phyloP scores from a whole-genome alignment of 2,329 filamentous ascomycete genomes.

The Pyrenophora teres region DNA sequence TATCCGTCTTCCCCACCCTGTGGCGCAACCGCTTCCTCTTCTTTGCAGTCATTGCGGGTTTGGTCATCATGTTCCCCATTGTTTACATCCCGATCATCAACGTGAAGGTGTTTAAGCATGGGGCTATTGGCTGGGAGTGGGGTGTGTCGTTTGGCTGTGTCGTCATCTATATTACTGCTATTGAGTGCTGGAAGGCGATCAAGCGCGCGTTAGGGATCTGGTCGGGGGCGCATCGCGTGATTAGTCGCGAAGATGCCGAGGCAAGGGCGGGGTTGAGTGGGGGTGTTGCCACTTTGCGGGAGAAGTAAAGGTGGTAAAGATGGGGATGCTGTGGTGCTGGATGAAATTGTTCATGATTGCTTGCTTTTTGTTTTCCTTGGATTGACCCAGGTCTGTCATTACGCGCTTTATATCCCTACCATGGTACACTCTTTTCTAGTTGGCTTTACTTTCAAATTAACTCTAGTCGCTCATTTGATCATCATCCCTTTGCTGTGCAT shows the following conservation, averaged over 20 bases:
- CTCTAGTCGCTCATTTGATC: too few relatives aligned
- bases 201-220: slow-evolving; percentile 47
- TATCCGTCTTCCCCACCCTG: slow-evolving; percentile 48
- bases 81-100: slow-evolving; percentile 55
- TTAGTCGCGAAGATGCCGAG: slow-evolving; percentile 45
- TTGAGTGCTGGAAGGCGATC: slow-evolving; percentile 54
- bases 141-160: slow-evolving; percentile 50
- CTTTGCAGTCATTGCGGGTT: slow-evolving; percentile 49
- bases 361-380: neutral
- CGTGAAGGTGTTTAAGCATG: slow-evolving; percentile 53
- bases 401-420: too few relatives aligned
- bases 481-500: too few relatives aligned
- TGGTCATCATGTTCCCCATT: slow-evolving; percentile 51
- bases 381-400: too few relatives aligned
- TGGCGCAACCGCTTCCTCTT: slow-evolving; percentile 53
- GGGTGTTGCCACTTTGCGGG: slow-evolving; percentile 8
- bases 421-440: too few relatives aligned
- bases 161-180: slow-evolving; percentile 48
- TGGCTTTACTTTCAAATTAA: too few relatives aligned
- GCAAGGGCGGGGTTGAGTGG: slow-evolving; percentile 34
- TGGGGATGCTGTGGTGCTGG: too few relatives aligned
- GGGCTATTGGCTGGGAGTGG: slow-evolving; percentile 53
- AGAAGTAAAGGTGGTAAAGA: slow-evolving; percentile 16
- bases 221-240: slow-evolving; percentile 37
- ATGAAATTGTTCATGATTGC: neutral